Evolutionary conservation across 805 yeast genomes (phyloP), one percentile per base, ranked within the genome.

Genomic region (Cyberlindnera sargentensis): DNA sequence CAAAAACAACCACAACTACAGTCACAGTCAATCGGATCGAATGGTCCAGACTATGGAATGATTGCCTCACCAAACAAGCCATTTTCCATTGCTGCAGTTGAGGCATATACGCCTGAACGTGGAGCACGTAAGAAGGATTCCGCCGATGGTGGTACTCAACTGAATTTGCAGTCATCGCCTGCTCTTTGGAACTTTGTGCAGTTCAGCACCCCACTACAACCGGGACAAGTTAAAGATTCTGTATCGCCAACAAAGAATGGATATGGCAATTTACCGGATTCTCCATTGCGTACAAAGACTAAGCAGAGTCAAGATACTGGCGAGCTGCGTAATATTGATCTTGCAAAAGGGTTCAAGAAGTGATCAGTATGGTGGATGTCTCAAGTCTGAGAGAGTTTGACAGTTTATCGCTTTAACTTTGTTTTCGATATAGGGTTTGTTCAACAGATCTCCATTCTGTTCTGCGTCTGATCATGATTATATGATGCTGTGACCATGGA

Each of bases 141-240:
- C 34, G 32, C 20, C 37, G 43, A 56, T 40, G 52, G 43, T 36
- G 51, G 47, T 29, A 37, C 20, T n/a, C 45, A 33, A 25, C 42
- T 31, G 31, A 49, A 47, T 30, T 42, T 58, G 34, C 65, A 64
- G 41, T 63, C 67, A 29, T 86, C 95, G 2, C 98, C 98, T 2
- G 96, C 95, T 15, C 76, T 90, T 46, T 87, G 96, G 97, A 86
- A 84, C 59, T 81, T 86, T 65, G 87, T 90, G 57, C 96, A 89
- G 56, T 80, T 90, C 43, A 68, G 77, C 34, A 75, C 80, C 4
- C 62, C 62, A 30, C 44, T 55, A 38, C 58, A 55, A 31, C 53
- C 56, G n/a, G 56, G 55, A 5, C 50, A 51, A 36, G 43, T 34
- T n/a, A 49, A 43, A 32, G 52, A 44, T 35, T 46, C 40, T 11